Base-by-base conservation (phyloP, 2,329 filamentous ascomycete species). In the Dothideomycetes sp. region DNA sequence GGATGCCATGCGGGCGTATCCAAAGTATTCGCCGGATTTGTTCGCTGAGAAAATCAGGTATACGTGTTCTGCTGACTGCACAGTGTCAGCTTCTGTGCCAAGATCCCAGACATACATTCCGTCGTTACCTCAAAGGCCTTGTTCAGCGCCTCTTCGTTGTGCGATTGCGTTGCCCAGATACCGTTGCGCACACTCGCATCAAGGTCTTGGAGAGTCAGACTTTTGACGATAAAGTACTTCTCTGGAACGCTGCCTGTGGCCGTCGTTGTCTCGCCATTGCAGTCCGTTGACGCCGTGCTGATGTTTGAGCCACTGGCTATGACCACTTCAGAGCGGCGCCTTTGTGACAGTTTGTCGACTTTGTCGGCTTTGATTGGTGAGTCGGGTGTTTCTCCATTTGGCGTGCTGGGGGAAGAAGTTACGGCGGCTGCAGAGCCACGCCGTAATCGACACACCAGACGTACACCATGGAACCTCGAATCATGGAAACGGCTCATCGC, bases 1-100 rank as follows among this genome's bases (percentile, higher is more conserved):
- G 16, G 89, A 94, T 8, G 71, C 67, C 89, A 96, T 96, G 29
- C 83, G 78, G 15, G 88, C 89, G 54, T 94, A 95, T 15, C 89
- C 89, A 62, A 91, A 95, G 56, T 95, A 96, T 60, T 95, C 89
- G 10, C 89, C 89, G 0, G 89, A 95, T 55, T 95, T 95, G 61
- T 96, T 96, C 10, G 89, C 89, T 1, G 89, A 96, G 59, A 96
- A 96, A 11, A 96, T 77, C 19, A 96, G 69, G 54, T 88, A 95
- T 1, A 96, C 88, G 52, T 82, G 84, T 38, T 93, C 84, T 11
- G 79, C 76, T 8, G 70, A 67, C 87, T 94, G 45, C 19, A 10
- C 40, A 38, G 35, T 15, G 12, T 46, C 36, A 47, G 18, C 41
- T 29, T 19, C 15, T 19, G 9, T 29, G 16, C 16, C 2, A 3